Evolutionary conservation across 148 eudicot species (phyloP), one percentile per base, ranked within the genome.

Genomic region (Euryodendron excelsum): DNA sequence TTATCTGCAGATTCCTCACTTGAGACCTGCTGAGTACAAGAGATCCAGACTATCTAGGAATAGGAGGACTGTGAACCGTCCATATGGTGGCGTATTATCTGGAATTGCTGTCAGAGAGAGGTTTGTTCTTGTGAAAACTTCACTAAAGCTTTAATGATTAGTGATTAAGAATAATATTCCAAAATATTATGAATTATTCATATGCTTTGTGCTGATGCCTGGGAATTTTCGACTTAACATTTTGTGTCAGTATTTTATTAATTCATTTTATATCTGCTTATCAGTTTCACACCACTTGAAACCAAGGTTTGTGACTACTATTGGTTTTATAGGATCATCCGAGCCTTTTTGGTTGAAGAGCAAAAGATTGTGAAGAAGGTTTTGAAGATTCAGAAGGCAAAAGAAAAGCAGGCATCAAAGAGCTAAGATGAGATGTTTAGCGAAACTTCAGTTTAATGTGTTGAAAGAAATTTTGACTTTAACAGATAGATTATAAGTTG

Each of bases 351-450:
- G 84, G 84, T 88, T 36, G 87, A 87, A 80, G 90, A 87, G 75
- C 87, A 87, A 61, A 87, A 87, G 87, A 87, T 87, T 70, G 88
- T 88, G 81, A 88, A 88, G 90, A 88, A 88, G 88, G 90, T 85
- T 73, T 64, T 88, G 88, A 88, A 88, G 90, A 85, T 88, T 69
- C 88, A 85, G 77, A 88, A 88, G 82, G 28, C 86, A 7, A 88
- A 88, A 75, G 90, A 88, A 59, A 85, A 85, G 84, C 77, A 71
- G 41, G 79, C 90, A 27, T 55, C 80, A 30, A 85, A 82, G 82
- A 75, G 73, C 30, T 88, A 77, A 80, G 73, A 50, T 28, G 10
- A 53, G 67, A 36, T 17, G 14, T 68, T 68, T n/a, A n/a, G 9
- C 12, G 37, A 17, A 72, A 70, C 59, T 44, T 66, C 52, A 58